These are phyloP conservation scores for Pyrenula aspistea DNA, from an alignment of 495 filamentous ascomycete species.

Conservation along the genomic window DNA sequence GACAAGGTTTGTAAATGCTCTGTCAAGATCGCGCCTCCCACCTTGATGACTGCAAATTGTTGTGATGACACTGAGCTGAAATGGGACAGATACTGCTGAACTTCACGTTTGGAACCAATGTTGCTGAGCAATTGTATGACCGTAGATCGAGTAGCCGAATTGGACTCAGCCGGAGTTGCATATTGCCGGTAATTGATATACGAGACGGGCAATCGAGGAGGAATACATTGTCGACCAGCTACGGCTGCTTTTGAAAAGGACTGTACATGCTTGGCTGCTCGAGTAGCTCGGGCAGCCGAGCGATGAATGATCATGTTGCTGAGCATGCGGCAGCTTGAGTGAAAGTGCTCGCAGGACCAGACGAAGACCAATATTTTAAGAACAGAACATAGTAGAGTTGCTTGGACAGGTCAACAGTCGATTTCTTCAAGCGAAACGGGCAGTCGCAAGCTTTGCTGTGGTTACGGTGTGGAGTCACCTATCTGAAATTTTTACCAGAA, in stretches of 20 bases:
- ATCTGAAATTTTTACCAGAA: background rate
- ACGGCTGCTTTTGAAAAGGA: background rate
- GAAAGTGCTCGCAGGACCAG: background rate
- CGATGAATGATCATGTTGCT: background rate
- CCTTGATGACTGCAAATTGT: constrained; percentile 98
- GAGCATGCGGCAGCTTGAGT: constrained; percentile 36
- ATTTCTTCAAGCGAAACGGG: too few relatives aligned
- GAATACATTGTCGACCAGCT: constrained; percentile 30
- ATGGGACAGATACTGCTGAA: constrained; percentile 95
- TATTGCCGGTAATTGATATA: constrained; percentile 27
- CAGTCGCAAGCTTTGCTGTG: background rate
- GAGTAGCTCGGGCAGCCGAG: background rate
- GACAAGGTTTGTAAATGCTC: constrained; percentile 87
- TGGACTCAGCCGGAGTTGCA: constrained; percentile 32
- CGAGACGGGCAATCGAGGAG: constrained; percentile 23
- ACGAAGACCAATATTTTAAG: background rate
- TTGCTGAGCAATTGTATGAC: constrained; percentile 92
- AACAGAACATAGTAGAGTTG: too few relatives aligned
- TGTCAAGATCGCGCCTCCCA: constrained; percentile 92
- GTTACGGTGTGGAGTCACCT: background rate
- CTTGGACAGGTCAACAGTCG: too few relatives aligned
- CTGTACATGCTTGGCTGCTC: background rate
- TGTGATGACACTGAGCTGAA: constrained; percentile 96
- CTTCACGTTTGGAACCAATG: constrained; percentile 92
- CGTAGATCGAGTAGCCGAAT: constrained; percentile 63